Base-by-base conservation (phyloP, 345 rosid species). In the Geranium rotundifolium region DNA sequence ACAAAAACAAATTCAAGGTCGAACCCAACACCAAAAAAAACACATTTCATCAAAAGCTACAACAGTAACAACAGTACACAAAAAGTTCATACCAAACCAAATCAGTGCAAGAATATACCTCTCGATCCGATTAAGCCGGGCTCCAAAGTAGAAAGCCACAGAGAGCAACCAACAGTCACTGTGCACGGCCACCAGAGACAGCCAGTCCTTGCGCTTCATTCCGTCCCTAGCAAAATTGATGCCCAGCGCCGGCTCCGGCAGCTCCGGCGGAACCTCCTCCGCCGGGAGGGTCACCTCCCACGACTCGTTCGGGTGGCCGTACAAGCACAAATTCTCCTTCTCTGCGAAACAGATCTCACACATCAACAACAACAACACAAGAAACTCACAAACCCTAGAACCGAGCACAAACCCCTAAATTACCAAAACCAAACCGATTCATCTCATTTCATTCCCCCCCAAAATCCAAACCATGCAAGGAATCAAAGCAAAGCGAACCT, bases 151-250 rank as follows among this genome's bases (percentile, higher is more conserved):
- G 83, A 93, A 93, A 61, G 97, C 84, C 67, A 93, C 96, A 65
- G 97, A 90, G 75, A 93, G 87, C 87, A 93, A 76, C 99, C 99
- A 93, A 8, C 92, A 90, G 71, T 93, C 99, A 69, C 96, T 88
- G 63, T 93, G 99, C 50, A 93, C 96, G 5, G 99, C 96, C 62
- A 93, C 89, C 49, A 93, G 70, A 10, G 97, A 88, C 37, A 93
- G 82, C 97, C 96, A 90, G 68, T 90, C 97, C 74, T 90, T 90
- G 60, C 92, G 80, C 74, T 85, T 84, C 97, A 88, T 93, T 19
- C 99, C 96, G 79, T 93, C 99, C 77, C 99, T 82, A 0, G 96
- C 95, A 63, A 88, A 93, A 79, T 88, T 93, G 71, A 93, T 93
- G 31, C 99, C 99, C 59, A 88, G 84, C 0, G 97, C 97, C 1